Conservation (phyloP, 192 early-diverging fungal species). For the Backusella tarrabulga region DNA sequence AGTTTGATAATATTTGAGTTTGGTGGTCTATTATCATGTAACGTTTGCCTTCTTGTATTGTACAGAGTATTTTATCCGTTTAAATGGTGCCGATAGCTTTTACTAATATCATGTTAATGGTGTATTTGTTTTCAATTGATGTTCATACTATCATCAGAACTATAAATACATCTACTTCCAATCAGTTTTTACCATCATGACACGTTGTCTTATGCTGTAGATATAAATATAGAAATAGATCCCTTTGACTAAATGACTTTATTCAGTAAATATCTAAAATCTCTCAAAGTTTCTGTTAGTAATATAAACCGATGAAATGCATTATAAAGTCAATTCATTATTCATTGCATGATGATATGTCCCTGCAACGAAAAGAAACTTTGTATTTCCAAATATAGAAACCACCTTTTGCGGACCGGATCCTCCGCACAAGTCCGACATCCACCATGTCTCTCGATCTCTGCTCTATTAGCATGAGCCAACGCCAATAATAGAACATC, state of each 20-base stretch:
- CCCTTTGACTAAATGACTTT: not conserved
- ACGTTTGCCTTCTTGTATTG: not conserved
- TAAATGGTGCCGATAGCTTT: not conserved
- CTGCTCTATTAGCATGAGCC: not conserved
- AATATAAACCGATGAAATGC: not conserved
- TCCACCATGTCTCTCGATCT: not conserved
- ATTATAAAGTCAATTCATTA: no score
- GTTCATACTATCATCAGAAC: not conserved
- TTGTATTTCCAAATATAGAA: not conserved
- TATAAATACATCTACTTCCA: not conserved
- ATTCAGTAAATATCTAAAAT: not conserved
- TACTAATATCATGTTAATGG: not conserved
- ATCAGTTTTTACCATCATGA: not conserved
- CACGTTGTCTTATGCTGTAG: not conserved
- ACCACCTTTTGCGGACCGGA: not conserved
- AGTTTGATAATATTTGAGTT: not conserved
- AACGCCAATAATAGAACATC: slow-evolving; percentile 1
- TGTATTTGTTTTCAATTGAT: not conserved
- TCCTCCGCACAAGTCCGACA: not conserved
- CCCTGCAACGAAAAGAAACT: not conserved
- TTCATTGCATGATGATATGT: no score
- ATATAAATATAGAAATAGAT: not conserved
- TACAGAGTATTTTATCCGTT: not conserved
- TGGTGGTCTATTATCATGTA: not conserved
- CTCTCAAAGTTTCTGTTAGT: not conserved